Percentiles rank a stretch among this genome's conserved stretches.
Evolutionary conservation across 1,139 yeast genomes (phyloP).

Genomic region (Yamadazyma blattariae): DNA sequence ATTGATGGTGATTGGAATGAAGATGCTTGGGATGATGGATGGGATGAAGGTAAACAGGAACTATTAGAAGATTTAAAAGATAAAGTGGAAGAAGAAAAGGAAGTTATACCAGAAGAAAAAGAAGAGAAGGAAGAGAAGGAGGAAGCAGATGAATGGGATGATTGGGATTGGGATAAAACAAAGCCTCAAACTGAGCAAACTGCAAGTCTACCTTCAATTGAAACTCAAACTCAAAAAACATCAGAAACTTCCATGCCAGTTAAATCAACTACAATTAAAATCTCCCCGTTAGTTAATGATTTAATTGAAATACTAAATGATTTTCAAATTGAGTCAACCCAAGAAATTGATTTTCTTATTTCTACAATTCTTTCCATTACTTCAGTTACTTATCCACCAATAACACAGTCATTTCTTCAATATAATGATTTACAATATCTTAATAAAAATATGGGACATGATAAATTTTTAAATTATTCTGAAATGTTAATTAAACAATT

Average conservation of each 20-base stretch:
- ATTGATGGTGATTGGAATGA: slow-evolving; percentile 1
- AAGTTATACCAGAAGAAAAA: not conserved
- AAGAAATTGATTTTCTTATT: slow-evolving; percentile 11
- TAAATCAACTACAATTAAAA: slow-evolving; percentile 10
- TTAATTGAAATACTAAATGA: slow-evolving; percentile 21
- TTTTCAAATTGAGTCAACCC: slow-evolving; percentile 15
- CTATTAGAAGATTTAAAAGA: not conserved
- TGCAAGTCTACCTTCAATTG: not conserved
- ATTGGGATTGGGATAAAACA: slow-evolving; percentile 15
- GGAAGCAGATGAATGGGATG: slow-evolving; percentile 18
- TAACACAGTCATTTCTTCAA: slow-evolving; percentile 30
- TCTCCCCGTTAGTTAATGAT: slow-evolving; percentile 21
- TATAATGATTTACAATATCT: slow-evolving; percentile 36
- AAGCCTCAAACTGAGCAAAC: not conserved
- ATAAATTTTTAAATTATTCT: slow-evolving; percentile 5
- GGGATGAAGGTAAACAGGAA: not conserved
- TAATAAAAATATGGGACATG: slow-evolving; percentile 11
- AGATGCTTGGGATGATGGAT: slow-evolving; percentile 11
- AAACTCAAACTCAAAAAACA: not conserved
- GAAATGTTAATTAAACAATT: slow-evolving; percentile 16
- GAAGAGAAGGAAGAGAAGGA: slow-evolving; percentile 5
- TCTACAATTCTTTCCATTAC: slow-evolving; percentile 32
- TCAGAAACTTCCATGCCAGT: not conserved
- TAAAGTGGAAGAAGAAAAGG: not conserved
- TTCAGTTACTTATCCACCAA: slow-evolving; percentile 29